Evolutionary conservation across 78 protist species (phyloP).

Genomic region (Planoprotostelium fungivorum): DNA sequence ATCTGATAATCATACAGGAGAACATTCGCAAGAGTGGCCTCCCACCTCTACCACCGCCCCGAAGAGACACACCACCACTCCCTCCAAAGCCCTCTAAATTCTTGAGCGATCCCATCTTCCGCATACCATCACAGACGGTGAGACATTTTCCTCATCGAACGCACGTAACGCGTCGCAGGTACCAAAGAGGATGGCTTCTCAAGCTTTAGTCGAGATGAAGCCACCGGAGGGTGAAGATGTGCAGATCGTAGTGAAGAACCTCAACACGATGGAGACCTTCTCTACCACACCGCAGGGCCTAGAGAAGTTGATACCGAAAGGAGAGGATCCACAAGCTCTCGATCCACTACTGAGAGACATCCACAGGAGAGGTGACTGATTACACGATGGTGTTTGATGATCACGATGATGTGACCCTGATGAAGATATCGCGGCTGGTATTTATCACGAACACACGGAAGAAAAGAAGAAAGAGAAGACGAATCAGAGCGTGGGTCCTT

Average conservation of each 20-base stretch:
- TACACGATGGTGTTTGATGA: too few relatives aligned
- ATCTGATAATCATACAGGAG: too few relatives aligned
- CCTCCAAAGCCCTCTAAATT: background rate
- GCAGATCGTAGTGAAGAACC: background rate
- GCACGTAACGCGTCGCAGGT: background rate
- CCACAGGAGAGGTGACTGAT: background rate
- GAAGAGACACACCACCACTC: background rate
- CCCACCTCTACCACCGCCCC: too few relatives aligned
- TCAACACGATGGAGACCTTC: background rate
- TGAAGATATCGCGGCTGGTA: background rate
- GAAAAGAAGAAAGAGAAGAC: background rate
- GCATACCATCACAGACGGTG: background rate
- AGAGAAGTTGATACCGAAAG: background rate
- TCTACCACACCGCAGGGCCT: background rate
- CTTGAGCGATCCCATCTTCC: background rate
- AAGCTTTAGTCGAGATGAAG: background rate
- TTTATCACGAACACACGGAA: background rate
- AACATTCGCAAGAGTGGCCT: too few relatives aligned
- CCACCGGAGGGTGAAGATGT: background rate
- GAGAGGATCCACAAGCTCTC: background rate
- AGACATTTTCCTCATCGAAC: background rate
- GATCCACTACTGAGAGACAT: background rate
- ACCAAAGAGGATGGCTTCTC: background rate
- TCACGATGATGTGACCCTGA: too few relatives aligned
- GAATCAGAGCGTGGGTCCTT: background rate